These are phyloP conservation scores for Ophiocordyceps unilateralis DNA, from an alignment of 2,329 filamentous ascomycete species.

Conservation along the genomic window DNA sequence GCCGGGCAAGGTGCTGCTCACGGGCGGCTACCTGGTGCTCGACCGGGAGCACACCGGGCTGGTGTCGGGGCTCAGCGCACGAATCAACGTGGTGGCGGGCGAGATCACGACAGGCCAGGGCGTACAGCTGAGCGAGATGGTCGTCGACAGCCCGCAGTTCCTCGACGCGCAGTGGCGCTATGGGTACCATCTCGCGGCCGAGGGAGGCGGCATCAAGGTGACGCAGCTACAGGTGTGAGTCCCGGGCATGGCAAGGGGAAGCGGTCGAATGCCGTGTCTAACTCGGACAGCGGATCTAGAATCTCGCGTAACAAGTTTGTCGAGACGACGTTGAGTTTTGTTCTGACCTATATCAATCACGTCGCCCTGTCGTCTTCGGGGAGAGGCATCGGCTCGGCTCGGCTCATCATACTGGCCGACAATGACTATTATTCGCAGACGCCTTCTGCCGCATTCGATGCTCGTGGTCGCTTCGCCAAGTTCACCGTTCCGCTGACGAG, in stretches of 20 bases:
- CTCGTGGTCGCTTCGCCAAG: slow-evolving; percentile 46
- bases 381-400: slow-evolving; percentile 45
- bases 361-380: slow-evolving; percentile 17
- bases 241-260: too few species aligned
- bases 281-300: slow-evolving; percentile 21
- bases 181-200: slow-evolving; percentile 51
- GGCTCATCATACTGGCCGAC: slow-evolving; percentile 79
- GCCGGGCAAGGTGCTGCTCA: slow-evolving; percentile 87
- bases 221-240: slow-evolving; percentile 66
- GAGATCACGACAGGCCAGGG: slow-evolving; percentile 42
- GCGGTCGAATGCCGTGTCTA: too few species aligned
- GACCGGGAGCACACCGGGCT: slow-evolving; percentile 71
- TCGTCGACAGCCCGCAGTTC: slow-evolving; percentile 88
- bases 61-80: slow-evolving; percentile 48
- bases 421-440: slow-evolving; percentile 84
- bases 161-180: slow-evolving; percentile 76
- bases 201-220: slow-evolving; percentile 63
- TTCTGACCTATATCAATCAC: slow-evolving; percentile 58
- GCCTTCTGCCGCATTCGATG: slow-evolving; percentile 9
- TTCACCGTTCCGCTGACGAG: slow-evolving; percentile 59
- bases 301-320: slow-evolving; percentile 63
- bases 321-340: slow-evolving; percentile 78
- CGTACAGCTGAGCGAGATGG: slow-evolving; percentile 52
- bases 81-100: slow-evolving; percentile 46
- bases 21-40: slow-evolving; percentile 87